phyloP scores from a whole-genome alignment of 129 eudicot species.

The Centrapalus pauciflorus region DNA sequence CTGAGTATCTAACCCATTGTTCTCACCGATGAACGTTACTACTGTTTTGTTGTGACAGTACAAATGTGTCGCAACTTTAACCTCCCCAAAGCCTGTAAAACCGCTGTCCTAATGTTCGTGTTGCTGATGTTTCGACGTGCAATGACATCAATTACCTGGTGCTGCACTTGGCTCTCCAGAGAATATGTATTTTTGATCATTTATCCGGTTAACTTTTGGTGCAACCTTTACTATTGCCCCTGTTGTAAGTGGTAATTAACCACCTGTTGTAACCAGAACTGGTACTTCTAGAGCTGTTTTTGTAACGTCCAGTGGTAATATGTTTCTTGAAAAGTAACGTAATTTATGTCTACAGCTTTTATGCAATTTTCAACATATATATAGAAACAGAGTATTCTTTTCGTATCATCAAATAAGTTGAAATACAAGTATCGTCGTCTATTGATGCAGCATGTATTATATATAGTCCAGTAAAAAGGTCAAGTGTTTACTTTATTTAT shows the following conservation, averaged over 20 bases:
- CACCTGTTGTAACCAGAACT: conserved; percentile 18
- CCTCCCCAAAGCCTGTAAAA: conserved; percentile 39
- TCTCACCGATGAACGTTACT: background rate
- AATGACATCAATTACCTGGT: conserved; percentile 24
- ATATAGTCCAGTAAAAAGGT: too few relatives aligned
- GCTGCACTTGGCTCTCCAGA: background rate
- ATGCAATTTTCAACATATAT: too few relatives aligned
- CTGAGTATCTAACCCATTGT: too few relatives aligned
- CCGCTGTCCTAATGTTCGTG: conserved; percentile 31
- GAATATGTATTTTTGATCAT: background rate
- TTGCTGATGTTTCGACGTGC: conserved; percentile 9
- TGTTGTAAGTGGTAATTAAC: conserved; percentile 28
- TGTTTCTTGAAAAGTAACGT: background rate
- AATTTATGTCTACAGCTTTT: background rate
- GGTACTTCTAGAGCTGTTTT: conserved; percentile 5
- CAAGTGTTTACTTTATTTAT: too few relatives aligned
- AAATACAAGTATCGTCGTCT: too few relatives aligned
- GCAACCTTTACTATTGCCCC: background rate
- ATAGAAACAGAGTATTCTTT: too few relatives aligned
- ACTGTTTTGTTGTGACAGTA: conserved; percentile 37
- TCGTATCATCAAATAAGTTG: too few relatives aligned
- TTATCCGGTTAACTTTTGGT: background rate
- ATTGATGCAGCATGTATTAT: too few relatives aligned
- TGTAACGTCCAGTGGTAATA: conserved; percentile 1
- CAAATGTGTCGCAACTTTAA: conserved; percentile 65